Percentiles rank a stretch among this genome's conserved stretches.
phyloP scores from a whole-genome alignment of 176 grass and related monocot genomes.

The Carex myosuroides region DNA sequence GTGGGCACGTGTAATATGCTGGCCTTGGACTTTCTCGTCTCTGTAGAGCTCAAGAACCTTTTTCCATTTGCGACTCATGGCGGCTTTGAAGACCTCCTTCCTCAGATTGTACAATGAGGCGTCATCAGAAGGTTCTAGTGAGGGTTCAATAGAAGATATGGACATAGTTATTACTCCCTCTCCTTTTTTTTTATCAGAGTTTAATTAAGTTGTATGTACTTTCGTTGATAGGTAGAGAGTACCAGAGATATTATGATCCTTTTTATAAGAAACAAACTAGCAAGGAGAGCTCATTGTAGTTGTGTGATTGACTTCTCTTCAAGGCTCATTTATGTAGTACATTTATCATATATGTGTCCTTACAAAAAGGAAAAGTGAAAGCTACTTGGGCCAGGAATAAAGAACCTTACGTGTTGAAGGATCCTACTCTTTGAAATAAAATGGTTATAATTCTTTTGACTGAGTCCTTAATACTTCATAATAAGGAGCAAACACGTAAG shows the following conservation, averaged over 20 bases:
- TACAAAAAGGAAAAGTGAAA: neutral
- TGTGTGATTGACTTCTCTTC: neutral
- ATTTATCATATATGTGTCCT: neutral
- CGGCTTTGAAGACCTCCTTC: neutral
- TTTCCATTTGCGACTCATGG: neutral
- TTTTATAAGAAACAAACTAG: neutral
- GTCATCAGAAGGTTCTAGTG: too few species aligned
- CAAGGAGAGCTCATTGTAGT: neutral
- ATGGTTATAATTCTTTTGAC: neutral
- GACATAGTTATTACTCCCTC: neutral
- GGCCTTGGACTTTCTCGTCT: neutral
- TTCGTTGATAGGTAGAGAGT: neutral
- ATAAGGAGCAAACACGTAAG: too few species aligned
- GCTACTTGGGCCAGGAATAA: neutral
- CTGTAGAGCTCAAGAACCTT: neutral
- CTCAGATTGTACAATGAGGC: neutral
- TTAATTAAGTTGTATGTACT: too few species aligned
- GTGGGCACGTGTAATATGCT: neutral
- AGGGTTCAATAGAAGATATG: neutral
- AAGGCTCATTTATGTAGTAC: neutral
- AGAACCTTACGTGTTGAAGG: neutral
- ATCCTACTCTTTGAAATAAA: too few species aligned
- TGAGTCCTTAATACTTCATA: neutral
- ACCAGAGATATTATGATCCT: neutral
- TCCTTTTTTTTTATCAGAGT: too few species aligned